phyloP scores from a whole-genome alignment of 164 flowering plant genomes.

The Protea cynaroides region DNA sequence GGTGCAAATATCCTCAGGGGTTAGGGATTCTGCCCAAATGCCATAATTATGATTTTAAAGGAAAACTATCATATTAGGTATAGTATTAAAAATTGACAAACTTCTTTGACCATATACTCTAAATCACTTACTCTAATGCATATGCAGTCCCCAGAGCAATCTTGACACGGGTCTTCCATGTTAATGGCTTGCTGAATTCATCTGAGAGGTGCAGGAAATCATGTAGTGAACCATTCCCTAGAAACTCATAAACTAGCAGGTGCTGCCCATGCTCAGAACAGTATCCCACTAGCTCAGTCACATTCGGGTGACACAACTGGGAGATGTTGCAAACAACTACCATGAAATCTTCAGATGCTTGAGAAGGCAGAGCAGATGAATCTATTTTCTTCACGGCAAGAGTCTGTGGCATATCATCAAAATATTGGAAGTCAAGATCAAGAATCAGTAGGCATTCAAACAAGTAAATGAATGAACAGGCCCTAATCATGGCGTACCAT shows the following conservation, averaged over 20 bases:
- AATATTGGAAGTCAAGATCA: constrained; percentile 2
- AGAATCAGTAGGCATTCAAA: not conserved
- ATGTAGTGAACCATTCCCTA: constrained; percentile 79
- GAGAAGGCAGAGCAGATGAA: constrained; percentile 51
- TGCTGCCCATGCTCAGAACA: constrained; percentile 90
- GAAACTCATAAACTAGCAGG: constrained; percentile 81
- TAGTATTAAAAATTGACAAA: not conserved
- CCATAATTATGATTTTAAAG: not conserved
- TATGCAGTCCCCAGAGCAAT: constrained; percentile 98
- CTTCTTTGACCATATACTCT: not conserved
- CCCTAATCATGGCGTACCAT: not conserved
- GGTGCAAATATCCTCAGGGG: not conserved
- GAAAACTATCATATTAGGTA: not conserved
- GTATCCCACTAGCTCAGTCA: constrained; percentile 82
- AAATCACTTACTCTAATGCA: constrained; percentile 79
- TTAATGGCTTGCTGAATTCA: constrained; percentile 71
- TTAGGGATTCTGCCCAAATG: not conserved
- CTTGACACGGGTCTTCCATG: constrained; percentile 88
- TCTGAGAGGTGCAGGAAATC: constrained; percentile 83
- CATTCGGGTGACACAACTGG: constrained; percentile 68
- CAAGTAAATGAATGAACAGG: too few relatives aligned
- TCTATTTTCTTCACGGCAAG: constrained; percentile 88
- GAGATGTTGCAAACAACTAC: constrained; percentile 68
- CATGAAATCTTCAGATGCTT: constrained; percentile 57
- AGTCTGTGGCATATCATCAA: constrained; percentile 37